Conservation (phyloP, 75 land plant species). For the Pseudotsuga menziesii region DNA sequence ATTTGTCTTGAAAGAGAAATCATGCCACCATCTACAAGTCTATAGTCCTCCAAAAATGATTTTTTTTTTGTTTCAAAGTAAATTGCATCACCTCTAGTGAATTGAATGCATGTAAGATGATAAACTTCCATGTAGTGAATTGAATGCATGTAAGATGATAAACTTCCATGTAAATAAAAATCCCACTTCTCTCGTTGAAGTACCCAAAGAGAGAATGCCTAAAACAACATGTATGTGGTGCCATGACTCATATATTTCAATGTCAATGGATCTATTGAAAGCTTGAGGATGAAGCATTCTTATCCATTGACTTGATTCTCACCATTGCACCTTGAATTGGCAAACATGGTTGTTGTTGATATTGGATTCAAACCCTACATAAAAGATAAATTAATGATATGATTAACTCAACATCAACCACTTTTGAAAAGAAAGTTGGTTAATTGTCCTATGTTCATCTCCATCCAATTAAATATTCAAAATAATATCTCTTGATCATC, state of each 20-base stretch:
- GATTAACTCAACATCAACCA: neutral
- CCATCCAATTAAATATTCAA: neutral
- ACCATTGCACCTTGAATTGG: constrained; percentile 35
- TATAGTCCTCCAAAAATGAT: constrained; percentile 33
- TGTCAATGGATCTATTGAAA: constrained; percentile 22
- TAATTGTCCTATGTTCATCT: no score
- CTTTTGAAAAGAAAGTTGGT: neutral
- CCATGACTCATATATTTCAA: constrained; percentile 30
- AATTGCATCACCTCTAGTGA: constrained; percentile 25
- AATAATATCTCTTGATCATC: no score
- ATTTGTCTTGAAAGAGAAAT: constrained; percentile 35
- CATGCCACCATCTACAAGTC: constrained; percentile 34
- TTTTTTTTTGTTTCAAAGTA: constrained; percentile 43
- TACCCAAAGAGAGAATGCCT: constrained; percentile 40
- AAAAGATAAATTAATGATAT: neutral
- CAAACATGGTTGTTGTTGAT: constrained; percentile 38
- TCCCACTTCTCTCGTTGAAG: constrained; percentile 45
- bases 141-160: constrained; percentile 45
- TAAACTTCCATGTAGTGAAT: constrained; percentile 42
- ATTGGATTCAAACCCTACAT: constrained; percentile 45
- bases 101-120: constrained; percentile 39
- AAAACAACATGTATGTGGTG: constrained; percentile 37
- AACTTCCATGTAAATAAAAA: constrained; percentile 35
- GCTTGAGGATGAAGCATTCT: constrained; percentile 47
- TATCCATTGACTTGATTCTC: constrained; percentile 43